Evolutionary conservation across 106 monocot species (phyloP), one percentile per base, ranked within the genome.

Genomic region (Phalaenopsis equestris): DNA sequence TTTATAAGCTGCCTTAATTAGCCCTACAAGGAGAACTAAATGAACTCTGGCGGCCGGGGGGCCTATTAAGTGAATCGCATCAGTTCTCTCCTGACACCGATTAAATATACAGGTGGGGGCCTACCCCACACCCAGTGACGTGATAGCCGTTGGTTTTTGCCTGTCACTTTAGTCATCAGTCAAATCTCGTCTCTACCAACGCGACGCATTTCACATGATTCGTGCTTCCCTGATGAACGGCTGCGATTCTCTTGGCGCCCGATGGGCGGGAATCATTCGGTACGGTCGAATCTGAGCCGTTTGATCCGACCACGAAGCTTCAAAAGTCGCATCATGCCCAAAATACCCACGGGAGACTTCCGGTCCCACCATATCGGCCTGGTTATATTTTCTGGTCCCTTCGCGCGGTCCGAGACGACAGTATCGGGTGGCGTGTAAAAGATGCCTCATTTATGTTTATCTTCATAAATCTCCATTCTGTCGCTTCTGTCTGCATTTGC

Each of bases 71-170:
- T 65, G 64, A n/a, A 65, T 65, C 64, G 64, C 64, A 8, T 65
- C 64, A 65, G 24, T 21, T 24, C 64, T 24, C 64, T 8, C 24
- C 64, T 65, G 64, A 65, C 64, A 65, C 8, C 14, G 52, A 52
- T 52, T 52, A 23, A 65, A 23, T 21, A 23, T 65, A 23, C 64
- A 65, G 24, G 24, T 21, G 64, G 52, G 14, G 52, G 52, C 12
- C 15, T 52, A 52, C 64, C 64, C 64, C 10, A 24, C 64, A 65
- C 9, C 8, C 23, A 0, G 6, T 24, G 64, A 65, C 24, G 64
- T 65, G 64, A 65, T 65, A 65, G 64, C 64, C 64, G 64, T 65
- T 65, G 64, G 64, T 65, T 65, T 24, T 65, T 23, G n/a, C 64
- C 14, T 65, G 64, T 65, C 64, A 23, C 64, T 65, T 65, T 65